Base-by-base conservation (phyloP, 1,284 basidiomycete species). In the Tausonia pullulans region DNA sequence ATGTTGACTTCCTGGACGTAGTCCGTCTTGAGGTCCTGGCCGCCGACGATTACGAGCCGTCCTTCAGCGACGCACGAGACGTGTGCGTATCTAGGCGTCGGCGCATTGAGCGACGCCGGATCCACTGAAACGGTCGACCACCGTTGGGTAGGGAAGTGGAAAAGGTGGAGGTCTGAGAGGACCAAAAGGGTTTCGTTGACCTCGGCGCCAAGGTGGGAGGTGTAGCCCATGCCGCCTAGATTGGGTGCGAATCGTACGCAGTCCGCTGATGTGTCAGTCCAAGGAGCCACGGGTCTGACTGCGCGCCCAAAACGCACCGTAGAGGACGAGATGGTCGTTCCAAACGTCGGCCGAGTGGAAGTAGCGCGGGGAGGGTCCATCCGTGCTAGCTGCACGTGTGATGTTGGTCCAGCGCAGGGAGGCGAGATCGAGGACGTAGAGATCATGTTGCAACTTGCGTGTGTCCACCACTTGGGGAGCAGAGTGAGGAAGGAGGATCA, bases 281-380 rank as follows among this genome's bases (percentile, higher is more conserved):
- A 48, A 16, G n/a, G 45, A 10, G 16, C 4, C 27, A 46, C 5
- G 13, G 10, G 3, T 50, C 52, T 44, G 14, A 43, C 39, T 46
- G 16, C 16, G 88, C 85, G 3, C 45, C n/a, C 84, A 81, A 69
- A 82, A 85, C 43, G 80, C 92, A 40, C 92, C 92, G 72, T 95
- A 95, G 63, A 94, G 81, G 65, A 96, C 85, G 60, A 97, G 80
- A 72, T 89, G 85, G 74, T 88, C 85, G 71, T 87, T 84, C 89
- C 88, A 95, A 60, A 86, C 79, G 75, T 96, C 92, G 41, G 90
- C 85, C 67, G 88, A 90, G 75, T 95, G 91, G 72, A 95, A 95
- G 74, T 95, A 96, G 56, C 90, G 83, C 48, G 88, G 82, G 60
- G 83, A 81, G 0, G 90, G 89, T 16, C 84, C 76, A 16, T 59